Percentiles rank a stretch among this genome's conserved stretches.
These are phyloP conservation scores for Aspergillus saccharolyticus DNA, from an alignment of 495 filamentous ascomycete species.

Conservation along the genomic window DNA sequence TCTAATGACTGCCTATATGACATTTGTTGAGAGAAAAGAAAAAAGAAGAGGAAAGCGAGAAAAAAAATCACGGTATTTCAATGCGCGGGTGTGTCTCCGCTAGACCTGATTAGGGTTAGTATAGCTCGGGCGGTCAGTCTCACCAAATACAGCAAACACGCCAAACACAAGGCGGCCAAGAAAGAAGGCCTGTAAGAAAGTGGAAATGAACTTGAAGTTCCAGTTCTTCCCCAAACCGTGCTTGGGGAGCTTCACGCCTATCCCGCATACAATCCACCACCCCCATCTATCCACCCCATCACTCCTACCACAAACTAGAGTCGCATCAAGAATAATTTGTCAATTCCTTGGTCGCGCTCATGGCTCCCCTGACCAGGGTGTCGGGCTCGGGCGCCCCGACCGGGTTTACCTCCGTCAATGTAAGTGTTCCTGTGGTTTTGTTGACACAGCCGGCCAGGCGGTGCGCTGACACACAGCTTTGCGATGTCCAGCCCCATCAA, in stretches of 20 bases:
- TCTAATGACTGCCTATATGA: constrained; percentile 98
- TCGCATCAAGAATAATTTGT: constrained; percentile 5
- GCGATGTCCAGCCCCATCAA: constrained; percentile 16
- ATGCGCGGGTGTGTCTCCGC: constrained; percentile 18
- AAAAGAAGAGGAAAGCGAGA: constrained; percentile 42
- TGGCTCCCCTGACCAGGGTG: constrained; percentile 24
- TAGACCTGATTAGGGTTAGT: constrained; percentile 30
- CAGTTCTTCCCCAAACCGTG: constrained; percentile 10
- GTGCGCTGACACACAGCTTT: constrained; percentile 14
- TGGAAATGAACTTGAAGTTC: not conserved
- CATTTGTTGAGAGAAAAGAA: constrained; percentile 65
- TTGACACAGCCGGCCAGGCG: constrained; percentile 6
- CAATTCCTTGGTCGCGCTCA: constrained; percentile 15
- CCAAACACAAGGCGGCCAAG: constrained; percentile 18
- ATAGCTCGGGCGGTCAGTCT: no score
- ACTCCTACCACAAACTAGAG: not conserved
- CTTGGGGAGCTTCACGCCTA: constrained; percentile 6
- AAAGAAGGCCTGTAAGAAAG: constrained; percentile 7
- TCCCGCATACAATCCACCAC: not conserved
- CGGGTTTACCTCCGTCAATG: constrained; percentile 25
- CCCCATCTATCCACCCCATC: not conserved
- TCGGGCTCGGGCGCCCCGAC: constrained; percentile 16
- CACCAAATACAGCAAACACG: no score
- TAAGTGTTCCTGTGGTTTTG: constrained; percentile 15
- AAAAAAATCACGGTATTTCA: constrained; percentile 25